Conservation (phyloP, 257 asterid genomes). For the Voacanga thouarsii region DNA sequence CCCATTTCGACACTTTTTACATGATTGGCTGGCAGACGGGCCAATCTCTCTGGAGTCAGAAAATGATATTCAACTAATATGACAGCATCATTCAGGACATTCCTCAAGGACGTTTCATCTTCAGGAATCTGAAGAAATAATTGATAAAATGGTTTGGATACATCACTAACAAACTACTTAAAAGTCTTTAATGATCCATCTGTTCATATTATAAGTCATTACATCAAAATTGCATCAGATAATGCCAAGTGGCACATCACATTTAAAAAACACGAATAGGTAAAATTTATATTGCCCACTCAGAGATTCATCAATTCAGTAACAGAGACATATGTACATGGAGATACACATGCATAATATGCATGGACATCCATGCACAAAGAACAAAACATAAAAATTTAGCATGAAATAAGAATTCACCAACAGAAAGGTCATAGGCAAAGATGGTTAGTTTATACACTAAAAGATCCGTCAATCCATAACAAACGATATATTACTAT, state of each 20-base stretch:
- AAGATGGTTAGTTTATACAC: background rate
- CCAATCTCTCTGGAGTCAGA: slow-evolving; percentile 48
- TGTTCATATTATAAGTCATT: background rate
- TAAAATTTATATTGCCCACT: background rate
- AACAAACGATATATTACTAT: background rate
- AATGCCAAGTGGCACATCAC: background rate
- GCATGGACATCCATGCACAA: background rate
- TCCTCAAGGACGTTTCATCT: slow-evolving; percentile 39
- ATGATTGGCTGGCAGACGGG: slow-evolving; percentile 41
- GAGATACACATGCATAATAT: background rate
- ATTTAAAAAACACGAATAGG: background rate
- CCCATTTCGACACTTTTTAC: slow-evolving; percentile 42
- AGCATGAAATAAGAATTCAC: background rate
- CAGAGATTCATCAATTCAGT: slow-evolving; percentile 6
- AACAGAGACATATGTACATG: background rate
- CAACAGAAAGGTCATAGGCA: background rate
- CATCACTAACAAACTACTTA: background rate
- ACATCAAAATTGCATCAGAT: background rate
- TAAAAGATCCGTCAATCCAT: background rate
- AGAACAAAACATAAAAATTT: background rate
- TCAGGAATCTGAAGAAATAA: slow-evolving; percentile 43
- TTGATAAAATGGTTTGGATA: background rate
- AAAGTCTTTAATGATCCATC: slow-evolving; percentile 1
- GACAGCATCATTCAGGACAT: slow-evolving; percentile 50
- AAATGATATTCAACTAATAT: slow-evolving; percentile 62